Evolutionary conservation across 1,284 basidiomycete genomes (phyloP).

Genomic region (Marasmius oreades): DNA sequence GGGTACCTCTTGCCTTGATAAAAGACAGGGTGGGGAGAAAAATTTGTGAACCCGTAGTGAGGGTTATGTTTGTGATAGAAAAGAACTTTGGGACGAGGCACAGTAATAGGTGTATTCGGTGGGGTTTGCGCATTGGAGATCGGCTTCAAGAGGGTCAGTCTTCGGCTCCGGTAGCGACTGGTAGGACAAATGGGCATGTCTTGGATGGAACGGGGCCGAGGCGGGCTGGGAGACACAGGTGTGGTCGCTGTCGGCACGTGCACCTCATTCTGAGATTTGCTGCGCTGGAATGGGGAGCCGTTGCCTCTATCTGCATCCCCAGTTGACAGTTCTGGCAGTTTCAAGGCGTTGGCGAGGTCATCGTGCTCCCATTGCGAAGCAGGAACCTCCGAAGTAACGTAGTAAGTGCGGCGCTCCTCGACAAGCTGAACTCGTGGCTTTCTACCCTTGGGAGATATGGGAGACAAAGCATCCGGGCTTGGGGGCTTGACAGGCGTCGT

Average conservation of each 20-base stretch:
- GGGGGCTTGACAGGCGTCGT: constrained; percentile 1
- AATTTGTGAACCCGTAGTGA: constrained; percentile 68
- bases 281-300: background rate
- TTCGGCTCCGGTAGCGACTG: constrained; percentile 1
- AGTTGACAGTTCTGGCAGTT: constrained; percentile 21
- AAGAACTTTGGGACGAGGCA: constrained; percentile 29
- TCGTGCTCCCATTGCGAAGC: constrained; percentile 37
- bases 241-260: background rate
- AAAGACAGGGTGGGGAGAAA: constrained; percentile 54
- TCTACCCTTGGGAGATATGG: background rate
- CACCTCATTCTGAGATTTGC: constrained; percentile 2
- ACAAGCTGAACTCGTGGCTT: constrained; percentile 25
- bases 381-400: constrained; percentile 39
- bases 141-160: background rate
- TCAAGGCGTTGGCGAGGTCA: constrained; percentile 34
- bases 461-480: background rate
- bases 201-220: constrained; percentile 1
- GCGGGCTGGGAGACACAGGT: background rate
- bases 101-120: background rate
- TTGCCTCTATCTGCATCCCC: background rate
- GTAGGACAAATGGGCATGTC: background rate
- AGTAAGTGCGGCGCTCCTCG: constrained; percentile 39
- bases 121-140: background rate
- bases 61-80: constrained; percentile 62
- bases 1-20: constrained; percentile 59